Conservation (phyloP, 164 flowering plant species). For the Piper betle region DNA sequence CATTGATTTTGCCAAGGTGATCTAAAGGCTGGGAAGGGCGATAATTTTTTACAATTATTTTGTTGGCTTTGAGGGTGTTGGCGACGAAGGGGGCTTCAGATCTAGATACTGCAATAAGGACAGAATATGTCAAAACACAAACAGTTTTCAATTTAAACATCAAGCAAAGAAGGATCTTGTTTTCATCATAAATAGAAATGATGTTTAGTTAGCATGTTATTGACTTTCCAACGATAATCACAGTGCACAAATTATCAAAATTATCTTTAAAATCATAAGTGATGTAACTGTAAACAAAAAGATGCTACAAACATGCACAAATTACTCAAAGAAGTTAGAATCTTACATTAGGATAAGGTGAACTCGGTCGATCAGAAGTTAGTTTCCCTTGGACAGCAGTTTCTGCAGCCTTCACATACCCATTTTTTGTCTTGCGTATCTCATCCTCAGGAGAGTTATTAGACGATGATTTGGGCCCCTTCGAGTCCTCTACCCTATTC, state of each 20-base stretch:
- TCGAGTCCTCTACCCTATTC: constrained; percentile 9
- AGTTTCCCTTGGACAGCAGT: constrained; percentile 12
- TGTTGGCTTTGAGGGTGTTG: constrained; percentile 49
- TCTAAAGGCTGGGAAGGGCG: not conserved
- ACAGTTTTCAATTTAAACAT: not conserved
- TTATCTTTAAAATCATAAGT: no score
- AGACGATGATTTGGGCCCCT: constrained; percentile 12
- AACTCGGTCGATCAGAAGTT: constrained; percentile 18
- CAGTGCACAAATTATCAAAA: no score
- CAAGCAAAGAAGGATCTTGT: not conserved
- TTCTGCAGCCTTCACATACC: constrained; percentile 8
- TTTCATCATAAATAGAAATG: not conserved
- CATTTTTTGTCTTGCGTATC: constrained; percentile 10
- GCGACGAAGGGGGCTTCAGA: constrained; percentile 57
- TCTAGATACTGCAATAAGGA: constrained; percentile 48
- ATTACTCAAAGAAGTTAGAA: not conserved
- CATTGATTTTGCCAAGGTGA: not conserved
- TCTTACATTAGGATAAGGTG: constrained; percentile 63
- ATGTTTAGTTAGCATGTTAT: no score
- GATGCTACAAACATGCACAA: no score
- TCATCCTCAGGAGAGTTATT: constrained; percentile 3
- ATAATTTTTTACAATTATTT: constrained; percentile 6
- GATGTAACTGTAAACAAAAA: no score
- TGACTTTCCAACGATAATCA: no score
- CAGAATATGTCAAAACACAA: not conserved